Evolutionary conservation across 148 eudicot species (phyloP), one percentile per base, ranked within the genome.

Genomic region (Vaccinium vitisidaea): DNA sequence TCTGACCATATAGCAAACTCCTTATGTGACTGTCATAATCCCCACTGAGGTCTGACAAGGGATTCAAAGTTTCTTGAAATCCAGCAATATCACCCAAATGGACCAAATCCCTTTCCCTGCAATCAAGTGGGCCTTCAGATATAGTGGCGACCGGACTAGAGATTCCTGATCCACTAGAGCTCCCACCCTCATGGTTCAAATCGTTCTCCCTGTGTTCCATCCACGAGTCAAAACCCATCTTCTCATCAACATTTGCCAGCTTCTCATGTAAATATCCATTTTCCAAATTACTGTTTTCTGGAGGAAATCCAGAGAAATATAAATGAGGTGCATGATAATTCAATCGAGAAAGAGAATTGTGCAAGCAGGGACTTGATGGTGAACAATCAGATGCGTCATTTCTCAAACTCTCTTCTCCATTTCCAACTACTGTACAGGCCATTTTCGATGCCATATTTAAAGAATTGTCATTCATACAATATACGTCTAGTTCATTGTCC

Each of bases 21-120:
- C 92, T 83, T 54, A 91, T 83, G 53, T 90, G 90, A 86, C 92
- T 82, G 73, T 90, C 92, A 75, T 91, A 90, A 86, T 91, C 93
- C 78, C 92, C 93, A 73, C 63, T 84, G 50, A 91, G 92, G 80
- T 91, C 92, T 14, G 92, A 86, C 69, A 87, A 87, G 49, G 91
- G 91, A 82, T 89, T 86, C 79, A 83, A 82, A 74, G 82, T 74
- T 77, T 90, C 93, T 3, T 30, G 81, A 23, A 82, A 87, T 36
- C 86, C 88, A 56, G 55, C 69, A 78, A 50, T 36, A 70, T 90
- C 89, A 27, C 74, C 43, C 74, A 69, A 69, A 6, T 69, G 74
- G 8, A 53, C 78, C 9, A 83, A 65, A 46, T 84, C 88, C 32
- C 55, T 80, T 73, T 88, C 90, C 75, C 73, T 84, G 77, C 82